phyloP scores from a whole-genome alignment of 306 rosid species.

The Cicer bijugum region DNA sequence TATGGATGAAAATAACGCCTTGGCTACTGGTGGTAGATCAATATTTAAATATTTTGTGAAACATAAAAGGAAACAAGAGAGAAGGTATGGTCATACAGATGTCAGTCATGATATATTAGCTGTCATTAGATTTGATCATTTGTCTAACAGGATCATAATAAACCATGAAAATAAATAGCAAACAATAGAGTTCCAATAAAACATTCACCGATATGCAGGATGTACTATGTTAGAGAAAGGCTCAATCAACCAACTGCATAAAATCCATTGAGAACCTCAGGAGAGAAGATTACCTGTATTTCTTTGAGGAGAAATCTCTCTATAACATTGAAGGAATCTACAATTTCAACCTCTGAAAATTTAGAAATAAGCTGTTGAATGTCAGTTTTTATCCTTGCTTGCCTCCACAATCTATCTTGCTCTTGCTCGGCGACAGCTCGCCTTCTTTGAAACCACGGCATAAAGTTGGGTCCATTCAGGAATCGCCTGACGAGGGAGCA shows the following conservation, averaged over 20 bases:
- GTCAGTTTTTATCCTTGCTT: slow-evolving; percentile 76
- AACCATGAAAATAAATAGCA: slow-evolving; percentile 5
- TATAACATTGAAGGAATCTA: slow-evolving; percentile 74
- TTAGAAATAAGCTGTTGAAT: slow-evolving; percentile 64
- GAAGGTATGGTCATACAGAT: neutral
- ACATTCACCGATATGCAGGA: neutral
- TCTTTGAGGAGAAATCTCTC: slow-evolving; percentile 80
- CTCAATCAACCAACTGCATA: slow-evolving; percentile 29
- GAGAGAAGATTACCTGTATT: slow-evolving; percentile 58
- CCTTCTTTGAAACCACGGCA: slow-evolving; percentile 85
- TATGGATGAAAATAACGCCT: slow-evolving; percentile 5
- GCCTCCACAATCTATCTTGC: slow-evolving; percentile 82
- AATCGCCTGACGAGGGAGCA: slow-evolving; percentile 65
- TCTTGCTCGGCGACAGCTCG: slow-evolving; percentile 84
- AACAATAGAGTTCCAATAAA: slow-evolving; percentile 11
- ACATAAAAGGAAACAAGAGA: neutral
- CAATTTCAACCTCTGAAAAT: slow-evolving; percentile 77
- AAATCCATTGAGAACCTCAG: neutral
- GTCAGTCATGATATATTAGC: neutral
- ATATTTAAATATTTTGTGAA: neutral
- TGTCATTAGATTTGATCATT: slow-evolving; percentile 16
- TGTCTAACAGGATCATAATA: slow-evolving; percentile 14
- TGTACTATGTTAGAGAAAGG: neutral
- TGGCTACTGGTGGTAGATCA: neutral
- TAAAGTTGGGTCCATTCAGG: slow-evolving; percentile 81